A percentile compares a stretch with the other conserved stretches of the same genome.
Evolutionary conservation across 164 flowering plant genomes (phyloP).

Genomic region (Malania oleifera): DNA sequence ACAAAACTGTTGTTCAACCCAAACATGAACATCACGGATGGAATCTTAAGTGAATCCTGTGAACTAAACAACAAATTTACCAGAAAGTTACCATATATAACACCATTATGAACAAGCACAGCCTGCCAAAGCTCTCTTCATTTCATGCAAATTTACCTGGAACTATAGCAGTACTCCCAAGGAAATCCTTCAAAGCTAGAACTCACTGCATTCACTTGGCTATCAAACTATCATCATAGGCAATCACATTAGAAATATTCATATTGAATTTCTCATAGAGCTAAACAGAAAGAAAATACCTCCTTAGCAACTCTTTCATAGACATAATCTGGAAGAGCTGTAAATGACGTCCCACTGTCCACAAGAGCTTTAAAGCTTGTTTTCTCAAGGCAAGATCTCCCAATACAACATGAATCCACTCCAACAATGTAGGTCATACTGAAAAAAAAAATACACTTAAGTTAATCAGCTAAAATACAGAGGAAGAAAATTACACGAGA

Average conservation of each 20-base stretch:
- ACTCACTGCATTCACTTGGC: slow-evolving; percentile 50
- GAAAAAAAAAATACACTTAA: slow-evolving; percentile 20
- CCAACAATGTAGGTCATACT: slow-evolving; percentile 69
- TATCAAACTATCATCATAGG: slow-evolving; percentile 56
- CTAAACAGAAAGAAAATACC: slow-evolving; percentile 32
- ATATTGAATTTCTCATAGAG: background rate
- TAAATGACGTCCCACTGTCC: slow-evolving; percentile 91
- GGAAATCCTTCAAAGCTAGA: slow-evolving; percentile 53
- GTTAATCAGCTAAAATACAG: background rate
- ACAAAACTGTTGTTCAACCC: slow-evolving; percentile 58
- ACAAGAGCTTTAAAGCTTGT: slow-evolving; percentile 55
- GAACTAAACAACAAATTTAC: slow-evolving; percentile 33
- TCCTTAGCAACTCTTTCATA: slow-evolving; percentile 52
- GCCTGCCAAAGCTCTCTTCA: background rate
- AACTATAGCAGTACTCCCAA: slow-evolving; percentile 78
- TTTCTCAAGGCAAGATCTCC: slow-evolving; percentile 50
- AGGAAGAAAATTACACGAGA: background rate
- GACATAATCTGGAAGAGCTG: slow-evolving; percentile 61
- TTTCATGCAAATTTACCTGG: slow-evolving; percentile 42
- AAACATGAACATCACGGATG: slow-evolving; percentile 54
- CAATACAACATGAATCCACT: slow-evolving; percentile 69
- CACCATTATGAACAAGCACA: background rate
- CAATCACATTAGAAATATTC: slow-evolving; percentile 1
- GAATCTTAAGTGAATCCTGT: slow-evolving; percentile 39
- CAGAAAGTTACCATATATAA: slow-evolving; percentile 5